These are phyloP conservation scores for Cladophialophora immunda DNA, from an alignment of 2,329 filamentous ascomycete genomes.

Conservation along the genomic window DNA sequence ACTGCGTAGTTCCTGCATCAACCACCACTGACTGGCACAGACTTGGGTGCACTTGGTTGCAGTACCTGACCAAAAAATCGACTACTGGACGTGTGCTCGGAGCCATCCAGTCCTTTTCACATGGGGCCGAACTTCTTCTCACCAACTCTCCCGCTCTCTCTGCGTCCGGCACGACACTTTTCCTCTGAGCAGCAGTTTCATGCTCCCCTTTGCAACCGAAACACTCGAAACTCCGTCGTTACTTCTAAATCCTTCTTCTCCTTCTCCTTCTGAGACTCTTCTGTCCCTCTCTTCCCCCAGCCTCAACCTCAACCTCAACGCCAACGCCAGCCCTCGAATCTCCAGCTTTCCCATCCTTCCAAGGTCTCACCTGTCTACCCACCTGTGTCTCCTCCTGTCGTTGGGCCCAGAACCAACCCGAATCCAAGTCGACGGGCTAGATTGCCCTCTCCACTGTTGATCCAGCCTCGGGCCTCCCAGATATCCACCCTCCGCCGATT, in stretches of 20 bases:
- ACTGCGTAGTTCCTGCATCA: constrained; percentile 21
- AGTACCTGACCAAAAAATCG: neutral
- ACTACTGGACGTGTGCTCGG: neutral
- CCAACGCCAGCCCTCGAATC: neutral
- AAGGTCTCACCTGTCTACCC: neutral
- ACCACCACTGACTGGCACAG: neutral
- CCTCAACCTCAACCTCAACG: neutral
- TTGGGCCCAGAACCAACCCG: neutral
- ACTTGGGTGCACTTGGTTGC: neutral
- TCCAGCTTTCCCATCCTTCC: neutral
- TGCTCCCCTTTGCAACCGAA: neutral
- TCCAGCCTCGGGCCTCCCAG: constrained; percentile 15
- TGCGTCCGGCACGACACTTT: neutral
- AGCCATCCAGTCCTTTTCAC: constrained; percentile 7
- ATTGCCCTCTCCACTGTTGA: constrained; percentile 9
- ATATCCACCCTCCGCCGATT: constrained; percentile 13
- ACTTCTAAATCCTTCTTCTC: neutral
- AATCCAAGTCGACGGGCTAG: neutral
- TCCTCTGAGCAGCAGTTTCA: neutral
- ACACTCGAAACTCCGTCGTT: neutral
- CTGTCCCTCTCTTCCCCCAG: neutral
- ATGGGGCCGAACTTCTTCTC: constrained; percentile 19
- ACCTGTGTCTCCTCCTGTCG: neutral
- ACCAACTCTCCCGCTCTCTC: neutral
- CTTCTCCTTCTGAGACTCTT: neutral